Evolutionary conservation across 1,284 basidiomycete species (phyloP).

Genomic region (Ustilago loliicola): DNA sequence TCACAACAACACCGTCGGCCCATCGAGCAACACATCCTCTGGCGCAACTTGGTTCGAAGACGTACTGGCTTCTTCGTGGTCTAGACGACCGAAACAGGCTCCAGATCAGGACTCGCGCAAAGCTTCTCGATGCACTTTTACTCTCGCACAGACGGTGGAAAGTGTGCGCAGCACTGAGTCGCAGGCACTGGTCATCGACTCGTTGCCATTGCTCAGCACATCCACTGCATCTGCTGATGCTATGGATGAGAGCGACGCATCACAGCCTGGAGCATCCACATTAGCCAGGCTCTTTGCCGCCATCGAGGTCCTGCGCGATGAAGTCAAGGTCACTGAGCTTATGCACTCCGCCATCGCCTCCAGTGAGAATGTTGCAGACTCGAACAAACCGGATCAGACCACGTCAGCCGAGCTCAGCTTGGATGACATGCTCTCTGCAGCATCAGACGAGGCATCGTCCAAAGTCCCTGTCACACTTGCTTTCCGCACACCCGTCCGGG

Average conservation of each 20-base stretch:
- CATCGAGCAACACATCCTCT: not conserved
- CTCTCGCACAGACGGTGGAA: conserved; percentile 38
- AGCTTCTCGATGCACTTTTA: conserved; percentile 33
- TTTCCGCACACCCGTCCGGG: conserved; percentile 31
- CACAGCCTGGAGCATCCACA: conserved; percentile 9
- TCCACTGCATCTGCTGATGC: conserved; percentile 7
- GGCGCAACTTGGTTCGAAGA: conserved; percentile 50
- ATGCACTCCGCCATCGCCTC: conserved; percentile 42
- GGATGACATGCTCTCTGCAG: conserved; percentile 33
- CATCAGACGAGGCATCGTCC: not conserved
- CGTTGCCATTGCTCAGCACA: conserved; percentile 29
- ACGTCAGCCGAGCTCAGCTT: conserved; percentile 17
- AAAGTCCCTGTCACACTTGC: conserved; percentile 44
- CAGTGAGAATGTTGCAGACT: conserved; percentile 1
- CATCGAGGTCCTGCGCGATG: conserved; percentile 46
- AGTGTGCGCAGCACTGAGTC: conserved; percentile 41
- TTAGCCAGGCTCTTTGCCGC: conserved; percentile 42
- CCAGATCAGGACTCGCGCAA: conserved; percentile 1
- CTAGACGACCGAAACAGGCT: conserved; percentile 11
- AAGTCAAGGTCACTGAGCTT: conserved; percentile 48
- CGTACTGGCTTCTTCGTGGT: conserved; percentile 40
- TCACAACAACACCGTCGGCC: conserved; percentile 4
- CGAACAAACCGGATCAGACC: not conserved
- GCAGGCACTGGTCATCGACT: conserved; percentile 47
- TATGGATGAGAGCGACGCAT: conserved; percentile 24